Evolutionary conservation across 1,284 basidiomycete species (phyloP).

Genomic region (Moesziomyces globuligerus): DNA sequence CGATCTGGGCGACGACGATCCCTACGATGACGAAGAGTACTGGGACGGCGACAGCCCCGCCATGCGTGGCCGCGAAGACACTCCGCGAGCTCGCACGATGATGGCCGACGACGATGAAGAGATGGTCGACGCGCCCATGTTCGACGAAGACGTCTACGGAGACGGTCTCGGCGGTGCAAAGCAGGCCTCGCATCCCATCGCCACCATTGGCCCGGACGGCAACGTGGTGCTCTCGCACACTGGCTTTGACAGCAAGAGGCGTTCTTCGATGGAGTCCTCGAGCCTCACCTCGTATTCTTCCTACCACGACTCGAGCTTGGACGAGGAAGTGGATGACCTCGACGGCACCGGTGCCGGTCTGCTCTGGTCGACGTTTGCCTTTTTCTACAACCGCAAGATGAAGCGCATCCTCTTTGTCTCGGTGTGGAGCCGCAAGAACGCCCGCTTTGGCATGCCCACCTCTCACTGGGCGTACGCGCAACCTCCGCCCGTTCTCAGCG

Average conservation of each 20-base stretch:
- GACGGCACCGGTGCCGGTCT: conserved; percentile 76
- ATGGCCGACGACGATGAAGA: conserved; percentile 40
- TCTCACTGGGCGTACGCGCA: conserved; percentile 38
- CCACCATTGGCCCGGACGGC: conserved; percentile 37
- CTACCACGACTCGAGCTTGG: conserved; percentile 32
- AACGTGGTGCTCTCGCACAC: conserved; percentile 35
- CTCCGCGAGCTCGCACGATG: conserved; percentile 28
- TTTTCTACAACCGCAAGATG: conserved; percentile 90
- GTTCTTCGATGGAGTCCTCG: conserved; percentile 26
- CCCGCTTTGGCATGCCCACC: conserved; percentile 42
- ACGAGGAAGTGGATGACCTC: conserved; percentile 73
- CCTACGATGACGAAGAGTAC: conserved; percentile 70
- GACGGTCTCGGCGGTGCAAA: conserved; percentile 44
- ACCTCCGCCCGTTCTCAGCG: conserved; percentile 39
- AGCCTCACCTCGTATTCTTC: conserved; percentile 34
- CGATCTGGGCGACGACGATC: conserved; percentile 49
- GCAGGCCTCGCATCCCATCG: conserved; percentile 22
- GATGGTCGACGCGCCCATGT: conserved; percentile 61
- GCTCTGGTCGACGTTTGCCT: conserved; percentile 96
- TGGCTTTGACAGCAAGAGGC: conserved; percentile 15
- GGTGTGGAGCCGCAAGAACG: conserved; percentile 84
- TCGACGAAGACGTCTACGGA: conserved; percentile 64
- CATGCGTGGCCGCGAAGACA: conserved; percentile 46
- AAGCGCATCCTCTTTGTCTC: conserved; percentile 94
- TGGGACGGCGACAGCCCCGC: conserved; percentile 45